Evolutionary conservation across 306 rosid species (phyloP).

Genomic region (Erythrophleum fordii): DNA sequence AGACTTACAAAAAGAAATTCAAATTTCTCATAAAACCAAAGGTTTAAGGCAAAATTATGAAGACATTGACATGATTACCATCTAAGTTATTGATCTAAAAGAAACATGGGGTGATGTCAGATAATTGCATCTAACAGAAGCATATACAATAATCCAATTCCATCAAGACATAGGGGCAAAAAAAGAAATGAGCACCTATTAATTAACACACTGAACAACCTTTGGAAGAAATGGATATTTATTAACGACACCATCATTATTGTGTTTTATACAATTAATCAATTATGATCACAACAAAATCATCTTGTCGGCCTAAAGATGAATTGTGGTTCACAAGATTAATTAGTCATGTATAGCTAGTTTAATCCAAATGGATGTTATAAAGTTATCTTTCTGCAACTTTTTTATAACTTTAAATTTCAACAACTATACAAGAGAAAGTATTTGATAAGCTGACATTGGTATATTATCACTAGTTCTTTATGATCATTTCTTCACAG

Average conservation of each 20-base stretch:
- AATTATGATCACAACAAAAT: background rate
- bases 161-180: background rate
- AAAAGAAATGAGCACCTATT: background rate
- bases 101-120: background rate
- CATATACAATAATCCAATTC: background rate
- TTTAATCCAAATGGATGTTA: constrained; percentile 9
- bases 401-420: constrained; percentile 4
- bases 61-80: background rate
- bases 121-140: background rate
- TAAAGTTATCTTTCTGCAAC: background rate
- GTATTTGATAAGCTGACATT: background rate
- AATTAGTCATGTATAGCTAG: constrained; percentile 4
- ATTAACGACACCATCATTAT: background rate
- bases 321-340: background rate
- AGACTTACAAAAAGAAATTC: background rate
- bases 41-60: background rate
- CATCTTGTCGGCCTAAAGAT: constrained; percentile 6
- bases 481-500: background rate
- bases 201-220: background rate
- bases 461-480: constrained; percentile 13
- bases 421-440: constrained; percentile 22
- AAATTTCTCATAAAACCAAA: background rate
- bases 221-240: background rate
- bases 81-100: background rate
- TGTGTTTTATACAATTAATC: background rate